Conservation (phyloP, 768 basidiomycete species). For the Harrya chromipes region DNA sequence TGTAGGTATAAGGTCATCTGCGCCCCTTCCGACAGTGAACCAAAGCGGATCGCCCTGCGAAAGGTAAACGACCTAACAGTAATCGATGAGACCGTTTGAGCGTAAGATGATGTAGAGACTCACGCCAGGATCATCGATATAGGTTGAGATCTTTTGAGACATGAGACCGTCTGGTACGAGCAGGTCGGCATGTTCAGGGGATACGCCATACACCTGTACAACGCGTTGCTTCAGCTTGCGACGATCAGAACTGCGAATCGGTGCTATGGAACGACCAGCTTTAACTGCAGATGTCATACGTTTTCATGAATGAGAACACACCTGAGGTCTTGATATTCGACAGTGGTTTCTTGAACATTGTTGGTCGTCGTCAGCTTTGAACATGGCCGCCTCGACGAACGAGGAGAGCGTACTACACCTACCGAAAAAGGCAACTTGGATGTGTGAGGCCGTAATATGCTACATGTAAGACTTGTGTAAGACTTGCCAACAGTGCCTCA, state of each 20-base stretch:
- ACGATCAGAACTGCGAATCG: conserved; percentile 69
- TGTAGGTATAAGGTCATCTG: conserved; percentile 71
- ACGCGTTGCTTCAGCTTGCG: conserved; percentile 67
- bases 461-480: too few species aligned
- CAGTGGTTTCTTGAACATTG: conserved; percentile 80
- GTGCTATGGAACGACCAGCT: conserved; percentile 36
- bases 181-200: conserved; percentile 58
- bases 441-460: too few species aligned
- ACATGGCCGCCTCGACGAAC: too few species aligned
- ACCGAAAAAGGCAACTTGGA: conserved; percentile 22
- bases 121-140: conserved; percentile 65
- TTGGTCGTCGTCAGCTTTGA: not conserved
- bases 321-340: conserved; percentile 67
- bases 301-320: conserved; percentile 5
- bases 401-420: too few species aligned
- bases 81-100: not conserved
- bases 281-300: not conserved
- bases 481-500: too few species aligned
- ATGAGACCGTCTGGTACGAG: conserved; percentile 75
- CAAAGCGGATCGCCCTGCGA: conserved; percentile 71
- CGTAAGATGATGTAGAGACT: not conserved
- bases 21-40: conserved; percentile 70
- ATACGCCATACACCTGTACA: conserved; percentile 42
- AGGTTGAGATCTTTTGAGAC: conserved; percentile 64
- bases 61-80: conserved; percentile 56